Percentiles rank a stretch among this genome's conserved stretches.
Conservation (phyloP, 169 alveolate genomes). For the Eimeria maxima region DNA sequence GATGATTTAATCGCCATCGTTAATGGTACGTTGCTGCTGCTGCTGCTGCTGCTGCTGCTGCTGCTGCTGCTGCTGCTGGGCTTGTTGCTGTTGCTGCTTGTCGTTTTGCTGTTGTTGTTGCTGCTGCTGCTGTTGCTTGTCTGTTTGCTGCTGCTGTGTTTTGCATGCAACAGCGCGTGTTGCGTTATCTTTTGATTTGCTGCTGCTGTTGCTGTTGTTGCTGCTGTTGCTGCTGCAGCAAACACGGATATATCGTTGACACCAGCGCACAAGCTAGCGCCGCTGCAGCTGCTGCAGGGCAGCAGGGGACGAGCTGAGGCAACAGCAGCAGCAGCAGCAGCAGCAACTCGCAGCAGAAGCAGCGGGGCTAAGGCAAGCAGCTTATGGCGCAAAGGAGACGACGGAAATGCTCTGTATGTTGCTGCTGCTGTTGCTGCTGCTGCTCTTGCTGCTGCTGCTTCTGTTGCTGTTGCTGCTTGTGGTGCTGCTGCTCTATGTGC, state of each 20-base stretch:
- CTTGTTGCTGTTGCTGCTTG: neutral
- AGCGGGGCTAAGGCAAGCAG: conserved; percentile 36
- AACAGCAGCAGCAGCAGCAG: conserved; percentile 20
- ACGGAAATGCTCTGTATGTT: neutral
- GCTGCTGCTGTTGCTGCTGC: conserved; percentile 23
- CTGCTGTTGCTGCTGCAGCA: conserved; percentile 57
- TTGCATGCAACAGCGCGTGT: neutral
- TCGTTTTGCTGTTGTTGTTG: neutral
- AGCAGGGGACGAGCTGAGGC: conserved; percentile 47
- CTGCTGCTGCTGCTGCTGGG: no score
- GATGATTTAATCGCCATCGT: conserved; percentile 67
- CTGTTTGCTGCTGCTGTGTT: no score
- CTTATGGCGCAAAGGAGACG: conserved; percentile 30
- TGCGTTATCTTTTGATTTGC: no score
- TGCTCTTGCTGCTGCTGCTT: neutral
- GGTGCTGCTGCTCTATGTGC: neutral
- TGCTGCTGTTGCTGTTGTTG: conserved; percentile 22
- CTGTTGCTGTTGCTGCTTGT: neutral
- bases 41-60: no score
- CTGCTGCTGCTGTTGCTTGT: neutral
- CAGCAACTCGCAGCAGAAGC: conserved; percentile 45
- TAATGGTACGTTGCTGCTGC: no score
- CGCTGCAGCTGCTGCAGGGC: conserved; percentile 71
- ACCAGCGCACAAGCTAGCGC: conserved; percentile 72
- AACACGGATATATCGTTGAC: conserved; percentile 57